These are phyloP conservation scores for Henningerozyma blattae DNA, from an alignment of 805 yeast species.

Conservation along the genomic window DNA sequence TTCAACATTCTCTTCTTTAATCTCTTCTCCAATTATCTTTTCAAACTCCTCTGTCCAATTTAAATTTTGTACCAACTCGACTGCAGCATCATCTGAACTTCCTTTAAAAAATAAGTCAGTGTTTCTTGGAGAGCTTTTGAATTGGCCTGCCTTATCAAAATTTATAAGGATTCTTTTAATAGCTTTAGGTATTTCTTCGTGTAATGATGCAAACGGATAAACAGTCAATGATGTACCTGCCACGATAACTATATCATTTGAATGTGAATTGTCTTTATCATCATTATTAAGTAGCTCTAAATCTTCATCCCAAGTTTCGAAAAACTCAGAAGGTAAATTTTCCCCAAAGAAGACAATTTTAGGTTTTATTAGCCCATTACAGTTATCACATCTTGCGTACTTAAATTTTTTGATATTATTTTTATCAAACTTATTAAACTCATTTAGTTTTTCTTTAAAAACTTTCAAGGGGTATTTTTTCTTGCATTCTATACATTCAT, in stretches of 20 bases:
- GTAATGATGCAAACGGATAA: conserved; percentile 79
- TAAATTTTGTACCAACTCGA: conserved; percentile 35
- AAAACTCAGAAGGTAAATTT: conserved; percentile 59
- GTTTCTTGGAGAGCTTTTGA: conserved; percentile 37
- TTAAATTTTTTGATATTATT: conserved; percentile 8
- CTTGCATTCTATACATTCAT: conserved; percentile 72
- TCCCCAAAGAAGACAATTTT: conserved; percentile 95
- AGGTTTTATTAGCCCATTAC: conserved; percentile 77
- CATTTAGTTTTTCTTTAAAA: conserved; percentile 30
- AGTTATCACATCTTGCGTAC: conserved; percentile 41
- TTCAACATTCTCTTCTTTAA: neutral
- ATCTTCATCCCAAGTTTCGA: conserved; percentile 54
- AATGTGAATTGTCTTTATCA: conserved; percentile 26
- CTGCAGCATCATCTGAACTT: conserved; percentile 57
- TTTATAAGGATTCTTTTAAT: conserved; percentile 58
- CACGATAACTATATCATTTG: conserved; percentile 52
- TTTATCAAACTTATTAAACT: conserved; percentile 9
- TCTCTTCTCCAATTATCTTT: conserved; percentile 21
- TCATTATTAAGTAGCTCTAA: conserved; percentile 7
- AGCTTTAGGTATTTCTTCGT: conserved; percentile 42
- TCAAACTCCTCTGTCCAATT: conserved; percentile 57
- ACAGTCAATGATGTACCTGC: conserved; percentile 92
- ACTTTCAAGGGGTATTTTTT: conserved; percentile 37
- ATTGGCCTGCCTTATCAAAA: conserved; percentile 68
- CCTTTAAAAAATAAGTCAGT: conserved; percentile 50